These are phyloP conservation scores for Fusarium xylarioides DNA, from an alignment of 2,329 filamentous ascomycete species.

Conservation along the genomic window DNA sequence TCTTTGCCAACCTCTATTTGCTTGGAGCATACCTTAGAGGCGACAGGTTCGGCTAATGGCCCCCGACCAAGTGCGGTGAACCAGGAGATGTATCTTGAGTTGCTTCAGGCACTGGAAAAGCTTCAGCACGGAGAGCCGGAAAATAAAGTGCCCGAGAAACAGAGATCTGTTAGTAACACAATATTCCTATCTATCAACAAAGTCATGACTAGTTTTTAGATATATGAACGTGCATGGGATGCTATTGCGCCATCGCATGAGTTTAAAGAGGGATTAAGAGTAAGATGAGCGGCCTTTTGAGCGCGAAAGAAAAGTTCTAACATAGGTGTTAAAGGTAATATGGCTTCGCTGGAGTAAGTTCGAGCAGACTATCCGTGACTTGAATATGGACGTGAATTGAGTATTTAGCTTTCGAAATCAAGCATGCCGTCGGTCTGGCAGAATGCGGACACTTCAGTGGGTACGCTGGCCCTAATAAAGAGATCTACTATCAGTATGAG, in stretches of 20 bases:
- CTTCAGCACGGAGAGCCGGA: not conserved
- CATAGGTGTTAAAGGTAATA: accelerated
- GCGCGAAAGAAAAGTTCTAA: accelerated
- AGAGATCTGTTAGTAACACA: not conserved
- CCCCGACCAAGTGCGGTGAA: not conserved
- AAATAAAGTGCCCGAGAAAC: not conserved
- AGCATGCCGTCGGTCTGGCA: not conserved
- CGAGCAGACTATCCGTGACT: accelerated
- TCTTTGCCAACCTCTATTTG: not conserved
- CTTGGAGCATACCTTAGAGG: not conserved
- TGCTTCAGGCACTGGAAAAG: not conserved
- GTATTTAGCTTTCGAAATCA: not conserved
- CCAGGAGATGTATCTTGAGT: not conserved
- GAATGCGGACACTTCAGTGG: not conserved
- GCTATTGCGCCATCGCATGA: not conserved
- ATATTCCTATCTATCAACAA: accelerated
- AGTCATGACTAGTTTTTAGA: accelerated
- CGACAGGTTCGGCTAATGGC: not conserved
- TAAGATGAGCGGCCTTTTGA: accelerated
- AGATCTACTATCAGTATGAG: not conserved
- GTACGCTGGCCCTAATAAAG: not conserved
- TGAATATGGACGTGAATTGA: accelerated
- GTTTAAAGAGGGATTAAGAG: not conserved
- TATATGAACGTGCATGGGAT: not conserved
- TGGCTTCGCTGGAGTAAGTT: not conserved